Evolutionary conservation across 1,284 basidiomycete species (phyloP), one percentile per base, ranked within the genome.

Genomic region (Amylostereum areolatum): DNA sequence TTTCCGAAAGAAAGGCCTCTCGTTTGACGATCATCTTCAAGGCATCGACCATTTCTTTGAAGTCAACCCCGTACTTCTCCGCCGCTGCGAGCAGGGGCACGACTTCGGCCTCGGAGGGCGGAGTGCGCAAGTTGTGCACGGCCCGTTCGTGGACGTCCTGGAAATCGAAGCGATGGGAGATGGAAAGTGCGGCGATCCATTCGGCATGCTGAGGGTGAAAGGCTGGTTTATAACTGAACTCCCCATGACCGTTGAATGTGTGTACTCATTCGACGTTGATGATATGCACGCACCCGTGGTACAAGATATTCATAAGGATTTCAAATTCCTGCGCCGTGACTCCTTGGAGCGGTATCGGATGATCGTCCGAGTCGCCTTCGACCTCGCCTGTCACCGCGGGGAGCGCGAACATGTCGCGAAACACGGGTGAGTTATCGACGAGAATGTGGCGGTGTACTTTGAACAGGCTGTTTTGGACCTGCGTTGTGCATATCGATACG

Each of bases 181-280:
- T 30, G 28, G 47, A 41, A 29, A 51, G 32, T 2, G 28, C 9
- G 24, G 30, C 9, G 11, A 25, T 40, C 46, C 59, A 45, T 29
- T 60, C 57, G n/a, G n/a, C n/a, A n/a, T n/a, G n/a, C 43, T 54
- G 51, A 5, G 60, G 41, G 1, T 52, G 54, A 39, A 59, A 29
- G 18, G 24, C 7, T 5, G 24, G n/a, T 12, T 48, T 12, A 4
- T n/a, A 25, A 27, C 43, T 33, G 28, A 43, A 35, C 24, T 25
- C 9, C 27, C 39, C 36, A 12, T 18, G n/a, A 27, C 24, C 10
- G 7, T 3, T 28, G 28, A 35, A 29, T 34, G 29, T n/a, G 36
- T 34, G 24, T 7, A 25, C 4, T n/a, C 31, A 35, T 5, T 9
- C 30, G 8, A 25, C n/a, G 12, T 3, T 8, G 24, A 10, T n/a